A percentile compares a stretch with the other conserved stretches of the same genome.
phyloP scores from a whole-genome alignment of 352 stramenopile genomes.

The Globisporangium orthogonon region DNA sequence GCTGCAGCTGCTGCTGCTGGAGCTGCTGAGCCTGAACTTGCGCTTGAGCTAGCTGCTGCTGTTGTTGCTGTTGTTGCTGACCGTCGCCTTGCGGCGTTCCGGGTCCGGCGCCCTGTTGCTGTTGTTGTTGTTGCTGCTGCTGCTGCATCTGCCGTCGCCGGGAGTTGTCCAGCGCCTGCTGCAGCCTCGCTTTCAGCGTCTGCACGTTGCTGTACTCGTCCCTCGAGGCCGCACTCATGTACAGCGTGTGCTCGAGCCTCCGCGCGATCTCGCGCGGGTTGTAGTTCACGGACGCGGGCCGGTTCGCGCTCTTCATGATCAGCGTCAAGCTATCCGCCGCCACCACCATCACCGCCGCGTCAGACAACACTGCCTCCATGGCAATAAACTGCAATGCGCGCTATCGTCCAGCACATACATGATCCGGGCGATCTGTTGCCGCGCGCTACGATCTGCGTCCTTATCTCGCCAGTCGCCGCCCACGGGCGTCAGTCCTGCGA shows the following conservation, averaged over 20 bases:
- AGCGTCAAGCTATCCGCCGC: slow-evolving; percentile 59
- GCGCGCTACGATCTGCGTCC: slow-evolving; percentile 65
- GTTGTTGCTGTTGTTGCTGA: slow-evolving; percentile 28
- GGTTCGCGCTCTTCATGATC: slow-evolving; percentile 88
- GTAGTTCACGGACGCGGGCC: slow-evolving; percentile 83
- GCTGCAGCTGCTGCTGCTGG: slow-evolving; percentile 51
- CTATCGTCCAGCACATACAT: slow-evolving; percentile 65
- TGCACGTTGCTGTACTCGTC: slow-evolving; percentile 87
- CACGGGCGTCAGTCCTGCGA: not conserved
- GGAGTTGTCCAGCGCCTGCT: slow-evolving; percentile 84
- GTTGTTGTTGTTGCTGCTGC: slow-evolving; percentile 49
- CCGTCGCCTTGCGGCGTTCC: slow-evolving; percentile 14
- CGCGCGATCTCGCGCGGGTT: slow-evolving; percentile 84
- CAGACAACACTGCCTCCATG: not conserved
- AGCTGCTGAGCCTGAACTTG: slow-evolving; percentile 34
- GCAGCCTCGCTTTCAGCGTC: slow-evolving; percentile 74
- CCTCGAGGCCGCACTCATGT: slow-evolving; percentile 78
- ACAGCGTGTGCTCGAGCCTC: slow-evolving; percentile 79
- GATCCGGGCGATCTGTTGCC: slow-evolving; percentile 85
- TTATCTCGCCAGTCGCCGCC: slow-evolving; percentile 80
- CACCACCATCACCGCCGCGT: not conserved
- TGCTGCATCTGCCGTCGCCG: slow-evolving; percentile 64
- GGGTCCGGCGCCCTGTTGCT: too few relatives aligned
- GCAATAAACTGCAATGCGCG: not conserved
- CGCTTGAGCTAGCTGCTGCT: slow-evolving; percentile 20